Evolutionary conservation across 2,329 filamentous ascomycete species (phyloP).

Genomic region (Aspergillus brasiliensis): DNA sequence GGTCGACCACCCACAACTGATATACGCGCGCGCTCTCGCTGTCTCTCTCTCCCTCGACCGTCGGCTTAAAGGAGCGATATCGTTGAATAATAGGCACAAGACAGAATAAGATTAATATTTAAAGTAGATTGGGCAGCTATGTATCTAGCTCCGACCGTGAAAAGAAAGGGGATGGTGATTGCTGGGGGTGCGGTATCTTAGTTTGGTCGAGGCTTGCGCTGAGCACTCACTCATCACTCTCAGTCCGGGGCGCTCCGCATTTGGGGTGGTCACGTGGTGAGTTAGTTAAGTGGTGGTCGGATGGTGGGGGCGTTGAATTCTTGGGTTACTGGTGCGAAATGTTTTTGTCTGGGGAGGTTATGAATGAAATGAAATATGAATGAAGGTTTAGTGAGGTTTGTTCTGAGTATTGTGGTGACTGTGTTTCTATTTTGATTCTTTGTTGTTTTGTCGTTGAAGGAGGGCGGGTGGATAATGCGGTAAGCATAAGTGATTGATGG

Average conservation of each 20-base stretch:
- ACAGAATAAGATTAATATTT: not conserved
- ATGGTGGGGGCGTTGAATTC: not conserved
- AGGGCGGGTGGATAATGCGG: not conserved
- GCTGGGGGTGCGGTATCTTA: not conserved
- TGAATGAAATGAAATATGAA: no score
- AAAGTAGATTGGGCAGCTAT: no score
- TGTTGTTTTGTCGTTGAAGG: not conserved
- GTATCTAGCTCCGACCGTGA: not conserved
- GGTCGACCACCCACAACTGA: not conserved
- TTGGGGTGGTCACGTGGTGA: conserved; percentile 16
- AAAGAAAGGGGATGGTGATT: not conserved
- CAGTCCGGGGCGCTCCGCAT: conserved; percentile 17
- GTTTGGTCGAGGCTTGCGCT: conserved; percentile 2
- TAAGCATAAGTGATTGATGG: not conserved
- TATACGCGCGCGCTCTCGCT: not conserved
- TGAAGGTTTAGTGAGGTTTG: no score
- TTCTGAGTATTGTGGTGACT: not conserved
- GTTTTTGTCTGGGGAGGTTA: not conserved
- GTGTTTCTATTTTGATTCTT: not conserved
- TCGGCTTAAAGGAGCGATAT: not conserved
- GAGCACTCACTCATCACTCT: not conserved
- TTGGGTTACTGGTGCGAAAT: not conserved
- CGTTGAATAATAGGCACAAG: not conserved
- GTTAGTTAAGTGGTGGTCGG: not conserved
- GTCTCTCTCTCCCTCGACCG: no score